These are phyloP conservation scores for Suillus decipiens DNA, from an alignment of 768 basidiomycete genomes.

Conservation along the genomic window DNA sequence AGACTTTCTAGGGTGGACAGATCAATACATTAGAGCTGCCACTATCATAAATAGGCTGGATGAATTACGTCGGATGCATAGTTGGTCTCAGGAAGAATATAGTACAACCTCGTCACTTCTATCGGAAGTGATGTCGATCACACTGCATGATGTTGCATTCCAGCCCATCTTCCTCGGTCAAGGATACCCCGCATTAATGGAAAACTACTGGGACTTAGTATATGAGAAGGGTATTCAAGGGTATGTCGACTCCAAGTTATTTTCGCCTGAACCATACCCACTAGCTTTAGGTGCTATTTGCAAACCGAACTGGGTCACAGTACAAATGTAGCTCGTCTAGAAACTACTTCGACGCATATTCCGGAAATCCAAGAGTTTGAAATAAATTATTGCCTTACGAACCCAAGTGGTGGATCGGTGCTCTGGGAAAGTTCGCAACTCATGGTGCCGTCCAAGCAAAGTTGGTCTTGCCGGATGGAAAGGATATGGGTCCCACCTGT, in stretches of 20 bases:
- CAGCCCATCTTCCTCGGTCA: slow-evolving; percentile 68
- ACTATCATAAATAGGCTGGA: slow-evolving; percentile 55
- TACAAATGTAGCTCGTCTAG: slow-evolving; percentile 65
- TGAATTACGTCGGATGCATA: slow-evolving; percentile 56
- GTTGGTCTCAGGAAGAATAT: slow-evolving; percentile 54
- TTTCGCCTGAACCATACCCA: no score
- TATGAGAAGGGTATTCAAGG: slow-evolving; percentile 60
- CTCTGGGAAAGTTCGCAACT: slow-evolving; percentile 68
- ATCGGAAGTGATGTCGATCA: slow-evolving; percentile 56
- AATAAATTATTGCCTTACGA: slow-evolving; percentile 72
- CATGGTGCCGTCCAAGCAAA: slow-evolving; percentile 79
- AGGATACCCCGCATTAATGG: slow-evolving; percentile 53
- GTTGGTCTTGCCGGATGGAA: slow-evolving; percentile 60
- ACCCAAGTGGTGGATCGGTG: slow-evolving; percentile 85
- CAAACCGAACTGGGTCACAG: slow-evolving; percentile 84
- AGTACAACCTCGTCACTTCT: slow-evolving; percentile 46
- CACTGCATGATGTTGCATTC: slow-evolving; percentile 50
- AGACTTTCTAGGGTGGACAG: slow-evolving; percentile 57
- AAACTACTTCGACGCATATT: slow-evolving; percentile 77
- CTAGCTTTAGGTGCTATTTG: slow-evolving; percentile 57
- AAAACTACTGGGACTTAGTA: slow-evolving; percentile 52
- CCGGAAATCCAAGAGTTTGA: slow-evolving; percentile 60
- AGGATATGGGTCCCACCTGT: slow-evolving; percentile 74
- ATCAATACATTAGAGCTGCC: slow-evolving; percentile 57
- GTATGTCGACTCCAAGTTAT: slow-evolving; percentile 17